phyloP scores from a whole-genome alignment of 805 yeast species.

The Teunomyces kruisii region DNA sequence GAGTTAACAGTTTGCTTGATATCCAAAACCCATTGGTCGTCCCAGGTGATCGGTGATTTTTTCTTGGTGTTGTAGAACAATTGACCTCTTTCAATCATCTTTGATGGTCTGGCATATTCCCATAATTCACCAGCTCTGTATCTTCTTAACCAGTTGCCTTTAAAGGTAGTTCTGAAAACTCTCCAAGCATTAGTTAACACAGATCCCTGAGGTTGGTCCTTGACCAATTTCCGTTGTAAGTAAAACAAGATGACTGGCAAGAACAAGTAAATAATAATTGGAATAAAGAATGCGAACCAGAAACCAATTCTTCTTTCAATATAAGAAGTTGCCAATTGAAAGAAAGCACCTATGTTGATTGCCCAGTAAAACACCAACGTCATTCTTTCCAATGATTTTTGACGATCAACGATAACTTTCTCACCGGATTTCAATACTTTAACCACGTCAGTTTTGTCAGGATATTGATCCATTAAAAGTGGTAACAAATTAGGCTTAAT shows the following conservation, averaged over 20 bases:
- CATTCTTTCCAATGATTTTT: conserved; percentile 42
- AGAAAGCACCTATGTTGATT: conserved; percentile 55
- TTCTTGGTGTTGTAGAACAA: conserved; percentile 24
- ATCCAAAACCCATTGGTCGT: conserved; percentile 49
- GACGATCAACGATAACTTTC: conserved; percentile 56
- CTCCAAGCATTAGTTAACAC: conserved; percentile 44
- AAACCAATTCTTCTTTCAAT: conserved; percentile 52
- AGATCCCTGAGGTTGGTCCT: conserved; percentile 44
- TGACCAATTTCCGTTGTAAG: conserved; percentile 27
- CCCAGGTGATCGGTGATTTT: conserved; percentile 28
- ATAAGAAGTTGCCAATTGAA: conserved; percentile 52
- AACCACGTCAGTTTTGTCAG: conserved; percentile 59
- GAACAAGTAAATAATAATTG: conserved; percentile 32
- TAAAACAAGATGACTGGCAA: conserved; percentile 29
- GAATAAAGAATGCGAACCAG: conserved; percentile 55
- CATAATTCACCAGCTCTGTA: conserved; percentile 40
- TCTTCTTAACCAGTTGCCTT: conserved; percentile 45
- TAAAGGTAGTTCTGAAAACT: conserved; percentile 42
- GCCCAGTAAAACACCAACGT: conserved; percentile 52
- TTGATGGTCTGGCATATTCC: conserved; percentile 49
- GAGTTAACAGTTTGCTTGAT: conserved; percentile 43
- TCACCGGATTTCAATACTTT: conserved; percentile 60
- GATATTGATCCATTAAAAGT: conserved; percentile 48
- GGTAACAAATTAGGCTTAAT: conserved; percentile 56
- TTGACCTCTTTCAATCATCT: conserved; percentile 45